Percentiles rank a stretch among this genome's conserved stretches.
Conservation (phyloP, 2,329 filamentous ascomycete genomes). For the Pleurostoma richardsiae region DNA sequence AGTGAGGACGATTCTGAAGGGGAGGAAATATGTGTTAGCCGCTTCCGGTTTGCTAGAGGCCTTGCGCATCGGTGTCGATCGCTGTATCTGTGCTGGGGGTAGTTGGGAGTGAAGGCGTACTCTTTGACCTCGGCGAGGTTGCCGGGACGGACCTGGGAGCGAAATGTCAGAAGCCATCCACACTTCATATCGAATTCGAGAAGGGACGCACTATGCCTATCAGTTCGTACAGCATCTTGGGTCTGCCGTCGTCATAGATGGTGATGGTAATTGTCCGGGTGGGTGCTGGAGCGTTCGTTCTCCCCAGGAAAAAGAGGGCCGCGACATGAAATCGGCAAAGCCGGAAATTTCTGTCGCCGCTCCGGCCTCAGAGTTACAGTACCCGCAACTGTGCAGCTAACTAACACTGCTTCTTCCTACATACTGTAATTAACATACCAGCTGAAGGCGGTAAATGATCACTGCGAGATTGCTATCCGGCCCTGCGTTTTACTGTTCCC, state of each 20-base stretch:
- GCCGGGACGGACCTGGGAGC: slow-evolving; percentile 77
- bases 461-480: too few relatives aligned
- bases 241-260: neutral
- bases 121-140: slow-evolving; percentile 91
- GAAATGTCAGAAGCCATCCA: neutral
- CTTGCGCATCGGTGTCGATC: neutral
- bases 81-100: slow-evolving; percentile 5
- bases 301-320: too few relatives aligned
- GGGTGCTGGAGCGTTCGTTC: too few relatives aligned
- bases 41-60: neutral
- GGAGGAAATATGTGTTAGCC: neutral
- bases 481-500: too few relatives aligned
- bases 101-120: slow-evolving; percentile 47
- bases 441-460: too few relatives aligned
- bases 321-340: too few relatives aligned
- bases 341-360: too few relatives aligned
- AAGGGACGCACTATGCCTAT: slow-evolving; percentile 78
- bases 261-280: neutral
- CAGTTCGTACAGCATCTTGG: slow-evolving; percentile 90
- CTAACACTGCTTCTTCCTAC: too few relatives aligned
- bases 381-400: too few relatives aligned
- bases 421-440: too few relatives aligned
- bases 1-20: slow-evolving; percentile 74
- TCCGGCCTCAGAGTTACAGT: too few relatives aligned
- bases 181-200: neutral